Base-by-base conservation (phyloP, 768 basidiomycete genomes). In the Rossbeevera mucosa region DNA sequence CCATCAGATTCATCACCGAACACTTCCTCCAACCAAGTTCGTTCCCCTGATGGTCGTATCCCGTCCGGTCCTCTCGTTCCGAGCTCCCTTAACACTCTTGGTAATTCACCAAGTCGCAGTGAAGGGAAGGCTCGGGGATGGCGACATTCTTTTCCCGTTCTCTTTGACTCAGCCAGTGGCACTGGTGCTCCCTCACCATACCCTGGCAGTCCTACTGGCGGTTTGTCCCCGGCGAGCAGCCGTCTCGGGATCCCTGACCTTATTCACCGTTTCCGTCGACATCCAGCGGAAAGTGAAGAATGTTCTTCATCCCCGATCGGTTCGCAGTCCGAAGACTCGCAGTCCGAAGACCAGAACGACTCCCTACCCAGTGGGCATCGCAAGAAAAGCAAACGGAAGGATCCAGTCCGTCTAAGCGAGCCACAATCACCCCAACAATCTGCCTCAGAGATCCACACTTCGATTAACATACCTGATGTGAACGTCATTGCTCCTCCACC, bases 51-150 rank as follows among this genome's bases (percentile, higher is more conserved):
- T 46, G 80, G 74, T 9, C 73, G 67, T 28, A 55, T 83, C 26
- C 81, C 83, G 1, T 85, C 86, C 55, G 80, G 85, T 52, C 85
- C 83, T 16, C 57, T 71, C 18, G 66, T 77, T 9, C 76, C 80
- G 52, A 71, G 74, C 5, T 71, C 75, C 9, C 71, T 72, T n/a
- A 70, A 70, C 47, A 82, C 80, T 20, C 51, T 76, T 18, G 76
- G 80, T 13, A 72, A 74, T 21, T 75, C 76, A 40, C 72, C 72
- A 45, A 68, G 65, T 31, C 82, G 76, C 53, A 65, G 59, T 2
- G 79, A 83, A 40, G 66, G 64, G 14, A 64, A 51, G 22, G 40
- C 41, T 31, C 59, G 56, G 52, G 51, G 61, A 16, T 70, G 64
- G 68, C 63, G 66, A 51, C 49, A 56, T 42, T 60, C 64, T 20